Conservation (phyloP, 2,329 filamentous ascomycete species). For the Ophiostoma sp. region DNA sequence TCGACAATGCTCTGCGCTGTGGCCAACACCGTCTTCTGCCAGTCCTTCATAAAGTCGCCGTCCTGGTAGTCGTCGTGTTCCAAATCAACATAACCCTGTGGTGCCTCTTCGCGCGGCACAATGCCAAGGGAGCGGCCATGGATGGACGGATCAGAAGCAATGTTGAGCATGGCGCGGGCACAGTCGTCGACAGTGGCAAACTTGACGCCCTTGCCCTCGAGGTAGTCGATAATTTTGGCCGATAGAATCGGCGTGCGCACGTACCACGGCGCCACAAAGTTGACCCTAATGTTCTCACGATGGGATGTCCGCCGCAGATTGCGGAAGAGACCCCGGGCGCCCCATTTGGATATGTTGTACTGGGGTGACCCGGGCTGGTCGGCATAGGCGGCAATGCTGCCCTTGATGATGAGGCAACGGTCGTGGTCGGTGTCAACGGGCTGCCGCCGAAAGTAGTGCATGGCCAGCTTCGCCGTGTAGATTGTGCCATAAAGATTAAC, state of each 20-base stretch:
- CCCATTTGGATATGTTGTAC: constrained; percentile 48
- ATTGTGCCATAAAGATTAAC: constrained; percentile 46
- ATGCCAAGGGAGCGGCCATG: constrained; percentile 24
- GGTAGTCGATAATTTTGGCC: constrained; percentile 5
- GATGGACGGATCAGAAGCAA: constrained; percentile 3
- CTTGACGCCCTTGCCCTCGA: constrained; percentile 23
- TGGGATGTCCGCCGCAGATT: constrained; percentile 41
- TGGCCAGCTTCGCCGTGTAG: constrained; percentile 49
- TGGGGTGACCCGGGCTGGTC: constrained; percentile 46
- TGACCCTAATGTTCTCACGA: constrained; percentile 48
- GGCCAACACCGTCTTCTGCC: constrained; percentile 20
- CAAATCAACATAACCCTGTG: constrained; percentile 21
- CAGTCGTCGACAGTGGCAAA: constrained; percentile 27
- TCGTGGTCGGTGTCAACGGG: constrained; percentile 43
- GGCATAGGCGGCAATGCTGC: constrained; percentile 49
- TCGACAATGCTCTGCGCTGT: constrained; percentile 17
- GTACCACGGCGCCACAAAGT: constrained; percentile 48
- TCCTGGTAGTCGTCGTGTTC: constrained; percentile 25
- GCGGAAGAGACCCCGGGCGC: constrained; percentile 45
- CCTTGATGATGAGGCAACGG: constrained; percentile 51
- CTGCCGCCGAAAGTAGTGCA: constrained; percentile 48
- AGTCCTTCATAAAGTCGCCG: constrained; percentile 22
- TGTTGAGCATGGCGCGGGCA: constrained; percentile 18
- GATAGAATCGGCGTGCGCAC: constrained; percentile 25
- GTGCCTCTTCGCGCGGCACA: constrained; percentile 22